Percentiles rank a stretch among this genome's conserved stretches.
Evolutionary conservation across 345 rosid species (phyloP).

Genomic region (Cardamine occulta): DNA sequence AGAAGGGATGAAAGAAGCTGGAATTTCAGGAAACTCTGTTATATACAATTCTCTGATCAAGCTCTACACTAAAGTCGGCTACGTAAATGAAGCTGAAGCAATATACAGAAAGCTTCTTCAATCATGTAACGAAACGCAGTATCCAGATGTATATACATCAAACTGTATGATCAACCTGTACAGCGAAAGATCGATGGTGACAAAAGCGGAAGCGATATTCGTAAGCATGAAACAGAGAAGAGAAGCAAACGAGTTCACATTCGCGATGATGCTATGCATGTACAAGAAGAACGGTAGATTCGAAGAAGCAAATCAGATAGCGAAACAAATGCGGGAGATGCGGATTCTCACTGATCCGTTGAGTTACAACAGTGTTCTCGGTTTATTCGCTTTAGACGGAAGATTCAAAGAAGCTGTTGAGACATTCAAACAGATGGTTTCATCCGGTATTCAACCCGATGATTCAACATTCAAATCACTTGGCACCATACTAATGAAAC

Average conservation of each 20-base stretch:
- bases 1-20: constrained; percentile 62
- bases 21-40: constrained; percentile 61
- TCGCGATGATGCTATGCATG: constrained; percentile 86
- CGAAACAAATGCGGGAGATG: constrained; percentile 65
- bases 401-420: constrained; percentile 64
- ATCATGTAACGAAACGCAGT: constrained; percentile 23
- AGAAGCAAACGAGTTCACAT: constrained; percentile 79
- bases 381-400: constrained; percentile 71
- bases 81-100: constrained; percentile 74
- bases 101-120: constrained; percentile 59
- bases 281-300: constrained; percentile 73
- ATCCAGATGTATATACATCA: constrained; percentile 66
- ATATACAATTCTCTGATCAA: constrained; percentile 78
- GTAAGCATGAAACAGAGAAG: constrained; percentile 60
- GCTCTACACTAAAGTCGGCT: constrained; percentile 81
- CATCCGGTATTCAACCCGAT: constrained; percentile 56
- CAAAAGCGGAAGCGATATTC: constrained; percentile 65
- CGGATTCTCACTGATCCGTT: constrained; percentile 61
- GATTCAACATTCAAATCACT: constrained; percentile 69
- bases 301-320: constrained; percentile 71
- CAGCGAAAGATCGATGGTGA: constrained; percentile 69
- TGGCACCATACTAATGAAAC: constrained; percentile 61
- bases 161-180: constrained; percentile 91
- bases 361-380: constrained; percentile 72
- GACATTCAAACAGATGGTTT: constrained; percentile 73